Conservation (phyloP, 306 rosid species). For the Fagus crenata region DNA sequence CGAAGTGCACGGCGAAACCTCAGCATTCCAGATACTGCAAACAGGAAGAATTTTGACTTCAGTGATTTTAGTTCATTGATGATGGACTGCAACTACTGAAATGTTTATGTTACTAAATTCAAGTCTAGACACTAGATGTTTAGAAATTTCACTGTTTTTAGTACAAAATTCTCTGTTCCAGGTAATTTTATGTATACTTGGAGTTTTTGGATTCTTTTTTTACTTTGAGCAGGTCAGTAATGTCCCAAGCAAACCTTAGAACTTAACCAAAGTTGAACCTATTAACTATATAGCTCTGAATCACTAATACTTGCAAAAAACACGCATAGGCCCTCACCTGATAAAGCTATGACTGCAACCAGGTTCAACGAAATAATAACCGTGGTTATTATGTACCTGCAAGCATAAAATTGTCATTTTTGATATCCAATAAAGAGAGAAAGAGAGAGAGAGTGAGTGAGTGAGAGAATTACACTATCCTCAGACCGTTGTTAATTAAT, state of each 20-base stretch:
- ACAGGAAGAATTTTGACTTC: constrained; percentile 26
- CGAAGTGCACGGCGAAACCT: constrained; percentile 41
- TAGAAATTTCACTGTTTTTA: neutral
- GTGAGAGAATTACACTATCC: constrained; percentile 40
- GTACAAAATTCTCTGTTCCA: neutral
- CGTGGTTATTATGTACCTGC: constrained; percentile 57
- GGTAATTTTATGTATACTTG: neutral
- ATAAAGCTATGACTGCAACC: constrained; percentile 47
- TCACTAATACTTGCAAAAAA: neutral
- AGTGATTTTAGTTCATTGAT: constrained; percentile 11
- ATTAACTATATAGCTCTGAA: neutral
- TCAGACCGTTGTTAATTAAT: constrained; percentile 46
- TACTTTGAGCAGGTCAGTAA: neutral
- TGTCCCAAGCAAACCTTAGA: neutral
- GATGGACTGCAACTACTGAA: neutral
- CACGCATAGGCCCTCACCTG: constrained; percentile 42
- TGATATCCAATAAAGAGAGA: neutral
- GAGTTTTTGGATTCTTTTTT: neutral
- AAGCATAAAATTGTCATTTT: constrained; percentile 21
- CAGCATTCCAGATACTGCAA: constrained; percentile 55
- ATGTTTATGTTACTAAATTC: neutral
- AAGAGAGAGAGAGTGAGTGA: constrained; percentile 3
- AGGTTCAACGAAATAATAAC: constrained; percentile 48
- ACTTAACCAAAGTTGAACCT: neutral
- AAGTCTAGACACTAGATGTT: neutral